Percentiles rank a stretch among this genome's conserved stretches.
phyloP scores from a whole-genome alignment of 495 filamentous ascomycete genomes.

The Penicillium nucicola region DNA sequence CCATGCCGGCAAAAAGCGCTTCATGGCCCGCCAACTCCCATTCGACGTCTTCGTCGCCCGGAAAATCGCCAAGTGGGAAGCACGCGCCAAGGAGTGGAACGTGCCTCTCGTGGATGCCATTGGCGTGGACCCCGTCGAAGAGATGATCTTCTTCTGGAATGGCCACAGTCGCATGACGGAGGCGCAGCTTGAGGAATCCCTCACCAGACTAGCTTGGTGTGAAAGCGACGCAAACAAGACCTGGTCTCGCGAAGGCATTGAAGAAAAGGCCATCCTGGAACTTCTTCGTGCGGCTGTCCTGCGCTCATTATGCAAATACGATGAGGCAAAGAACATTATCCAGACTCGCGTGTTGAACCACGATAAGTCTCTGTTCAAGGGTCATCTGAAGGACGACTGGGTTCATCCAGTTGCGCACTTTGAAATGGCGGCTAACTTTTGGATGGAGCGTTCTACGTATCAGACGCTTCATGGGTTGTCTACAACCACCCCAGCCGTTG shows the following conservation, averaged over 20 bases:
- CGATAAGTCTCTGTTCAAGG: slow-evolving; percentile 69
- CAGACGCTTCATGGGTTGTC: slow-evolving; percentile 24
- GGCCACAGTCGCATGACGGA: slow-evolving; percentile 71
- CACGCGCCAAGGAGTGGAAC: slow-evolving; percentile 64
- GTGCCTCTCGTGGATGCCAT: slow-evolving; percentile 77
- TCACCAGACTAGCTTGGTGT: slow-evolving; percentile 64
- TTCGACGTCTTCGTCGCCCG: slow-evolving; percentile 85
- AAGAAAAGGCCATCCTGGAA: slow-evolving; percentile 70
- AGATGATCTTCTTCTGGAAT: slow-evolving; percentile 98
- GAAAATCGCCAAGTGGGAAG: slow-evolving; percentile 89
- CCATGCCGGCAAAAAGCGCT: slow-evolving; percentile 77
- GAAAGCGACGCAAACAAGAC: slow-evolving; percentile 50
- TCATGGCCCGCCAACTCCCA: slow-evolving; percentile 85
- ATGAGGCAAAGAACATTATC: slow-evolving; percentile 63
- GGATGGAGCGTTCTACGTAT: slow-evolving; percentile 59
- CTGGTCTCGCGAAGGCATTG: slow-evolving; percentile 58
- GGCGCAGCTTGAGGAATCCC: slow-evolving; percentile 59
- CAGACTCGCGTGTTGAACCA: slow-evolving; percentile 57
- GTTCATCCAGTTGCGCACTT: slow-evolving; percentile 77
- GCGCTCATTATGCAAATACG: slow-evolving; percentile 56
- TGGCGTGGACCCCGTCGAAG: slow-evolving; percentile 77
- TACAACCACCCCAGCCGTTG: slow-evolving; percentile 13
- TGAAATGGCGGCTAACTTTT: slow-evolving; percentile 80
- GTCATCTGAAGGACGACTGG: slow-evolving; percentile 76
- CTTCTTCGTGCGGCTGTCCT: slow-evolving; percentile 66